Percentiles rank a stretch among this genome's conserved stretches.
These are phyloP conservation scores for Phytopythium aichiense DNA, from an alignment of 352 stramenopile genomes.

Conservation along the genomic window DNA sequence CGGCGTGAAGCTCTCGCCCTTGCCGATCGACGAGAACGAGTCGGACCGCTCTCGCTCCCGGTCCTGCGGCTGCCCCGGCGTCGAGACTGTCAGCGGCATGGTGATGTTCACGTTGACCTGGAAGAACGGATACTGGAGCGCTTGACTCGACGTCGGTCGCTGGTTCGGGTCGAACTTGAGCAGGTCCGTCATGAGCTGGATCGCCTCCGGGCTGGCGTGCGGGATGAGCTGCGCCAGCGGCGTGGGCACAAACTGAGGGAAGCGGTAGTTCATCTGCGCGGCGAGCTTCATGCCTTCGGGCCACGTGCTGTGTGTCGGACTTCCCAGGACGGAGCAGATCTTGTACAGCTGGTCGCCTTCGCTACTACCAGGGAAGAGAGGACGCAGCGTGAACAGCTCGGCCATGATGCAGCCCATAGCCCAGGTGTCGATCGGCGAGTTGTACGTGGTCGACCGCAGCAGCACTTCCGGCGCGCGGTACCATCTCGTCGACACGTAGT, in stretches of 20 bases:
- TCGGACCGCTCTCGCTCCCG: conserved; percentile 24
- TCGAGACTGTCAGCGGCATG: conserved; percentile 67
- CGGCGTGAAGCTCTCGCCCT: conserved; percentile 48
- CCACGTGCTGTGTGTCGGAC: conserved; percentile 89
- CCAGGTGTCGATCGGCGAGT: conserved; percentile 97
- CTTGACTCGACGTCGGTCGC: conserved; percentile 89
- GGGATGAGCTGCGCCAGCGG: conserved; percentile 88
- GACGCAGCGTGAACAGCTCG: conserved; percentile 94
- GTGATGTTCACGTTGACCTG: conserved; percentile 80
- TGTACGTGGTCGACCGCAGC: conserved; percentile 93
- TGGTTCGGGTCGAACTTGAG: conserved; percentile 93
- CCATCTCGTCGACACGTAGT: conserved; percentile 98
- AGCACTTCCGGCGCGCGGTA: conserved; percentile 98
- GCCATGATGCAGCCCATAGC: conserved; percentile 98
- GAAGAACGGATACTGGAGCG: conserved; percentile 96
- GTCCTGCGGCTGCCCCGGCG: conserved; percentile 50
- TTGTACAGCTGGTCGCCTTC: conserved; percentile 99
- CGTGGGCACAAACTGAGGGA: conserved; percentile 93
- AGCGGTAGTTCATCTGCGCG: conserved; percentile 94
- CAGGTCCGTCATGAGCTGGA: conserved; percentile 92
- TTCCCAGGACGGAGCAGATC: conserved; percentile 94
- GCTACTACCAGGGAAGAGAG: conserved; percentile 96
- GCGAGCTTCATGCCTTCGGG: conserved; percentile 94
- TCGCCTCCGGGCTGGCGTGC: conserved; percentile 85
- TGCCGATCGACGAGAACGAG: conserved; percentile 22